phyloP scores from a whole-genome alignment of 345 rosid species.

The Gossypium turneri region DNA sequence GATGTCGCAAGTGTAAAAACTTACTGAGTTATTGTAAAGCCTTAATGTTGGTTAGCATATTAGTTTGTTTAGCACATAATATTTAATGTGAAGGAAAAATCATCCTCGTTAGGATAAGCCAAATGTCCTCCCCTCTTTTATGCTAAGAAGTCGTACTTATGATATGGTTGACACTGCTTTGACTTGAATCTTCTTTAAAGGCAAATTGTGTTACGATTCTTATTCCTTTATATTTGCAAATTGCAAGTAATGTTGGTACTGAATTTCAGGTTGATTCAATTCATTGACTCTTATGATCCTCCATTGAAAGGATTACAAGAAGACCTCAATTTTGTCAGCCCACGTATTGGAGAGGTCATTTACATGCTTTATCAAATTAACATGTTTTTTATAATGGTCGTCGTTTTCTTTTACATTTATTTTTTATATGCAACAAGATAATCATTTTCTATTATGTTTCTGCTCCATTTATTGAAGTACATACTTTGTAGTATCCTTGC shows the following conservation, averaged over 20 bases:
- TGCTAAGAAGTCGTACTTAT: not conserved
- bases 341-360: conserved; percentile 97
- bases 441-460: not conserved
- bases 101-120: not conserved
- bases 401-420: not conserved
- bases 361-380: conserved; percentile 14
- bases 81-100: not conserved
- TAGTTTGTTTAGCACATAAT: not conserved
- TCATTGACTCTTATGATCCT: conserved; percentile 94
- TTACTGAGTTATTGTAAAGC: not conserved
- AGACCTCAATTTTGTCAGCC: conserved; percentile 95
- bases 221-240: not conserved
- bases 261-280: conserved; percentile 77
- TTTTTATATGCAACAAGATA: not conserved
- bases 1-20: not conserved
- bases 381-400: not conserved
- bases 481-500: conserved; percentile 1
- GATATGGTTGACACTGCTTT: not conserved
- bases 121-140: conserved; percentile 1
- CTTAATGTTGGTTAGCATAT: not conserved
- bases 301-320: conserved; percentile 98
- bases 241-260: conserved; percentile 5
- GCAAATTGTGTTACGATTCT: not conserved
- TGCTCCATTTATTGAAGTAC: not conserved
- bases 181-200: not conserved